Percentiles rank a stretch among this genome's conserved stretches.
These are phyloP conservation scores for Blastobotrys muscicola DNA, from an alignment of 805 yeast genomes.

Conservation along the genomic window DNA sequence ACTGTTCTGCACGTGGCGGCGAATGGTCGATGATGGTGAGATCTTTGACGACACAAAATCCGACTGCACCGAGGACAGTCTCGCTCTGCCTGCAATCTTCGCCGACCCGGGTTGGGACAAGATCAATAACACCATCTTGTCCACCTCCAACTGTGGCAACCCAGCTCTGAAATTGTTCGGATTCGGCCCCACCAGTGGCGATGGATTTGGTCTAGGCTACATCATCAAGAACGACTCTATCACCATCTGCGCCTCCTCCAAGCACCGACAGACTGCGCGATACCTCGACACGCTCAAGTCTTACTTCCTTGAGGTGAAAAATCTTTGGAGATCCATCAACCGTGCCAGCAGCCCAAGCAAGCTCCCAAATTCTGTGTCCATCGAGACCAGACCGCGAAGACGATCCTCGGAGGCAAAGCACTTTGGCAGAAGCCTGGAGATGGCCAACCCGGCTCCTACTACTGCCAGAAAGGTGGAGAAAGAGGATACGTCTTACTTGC, in stretches of 20 bases:
- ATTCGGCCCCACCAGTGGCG: constrained; percentile 82
- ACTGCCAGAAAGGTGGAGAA: constrained; percentile 14
- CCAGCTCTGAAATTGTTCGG: constrained; percentile 83
- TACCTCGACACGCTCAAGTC: constrained; percentile 60
- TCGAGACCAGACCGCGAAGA: background rate
- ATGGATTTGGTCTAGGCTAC: constrained; percentile 91
- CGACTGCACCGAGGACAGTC: constrained; percentile 10
- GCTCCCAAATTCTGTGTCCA: constrained; percentile 2
- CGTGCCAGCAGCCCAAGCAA: constrained; percentile 4
- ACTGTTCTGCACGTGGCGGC: constrained; percentile 76
- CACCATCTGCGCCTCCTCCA: constrained; percentile 74
- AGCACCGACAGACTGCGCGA: constrained; percentile 78
- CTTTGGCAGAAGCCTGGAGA: constrained; percentile 13
- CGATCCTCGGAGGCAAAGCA: constrained; percentile 6
- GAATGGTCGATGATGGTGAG: constrained; percentile 22
- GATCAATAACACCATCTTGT: constrained; percentile 66
- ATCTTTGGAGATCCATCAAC: constrained; percentile 27
- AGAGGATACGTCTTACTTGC: constrained; percentile 29
- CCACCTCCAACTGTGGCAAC: constrained; percentile 87
- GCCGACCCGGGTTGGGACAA: constrained; percentile 85
- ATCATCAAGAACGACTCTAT: constrained; percentile 74
- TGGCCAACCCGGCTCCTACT: constrained; percentile 8
- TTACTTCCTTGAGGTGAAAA: constrained; percentile 48
- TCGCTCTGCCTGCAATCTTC: constrained; percentile 58
- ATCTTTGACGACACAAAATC: constrained; percentile 11